phyloP scores from a whole-genome alignment of 1,284 basidiomycete genomes.

The Leccinum proliferum region DNA sequence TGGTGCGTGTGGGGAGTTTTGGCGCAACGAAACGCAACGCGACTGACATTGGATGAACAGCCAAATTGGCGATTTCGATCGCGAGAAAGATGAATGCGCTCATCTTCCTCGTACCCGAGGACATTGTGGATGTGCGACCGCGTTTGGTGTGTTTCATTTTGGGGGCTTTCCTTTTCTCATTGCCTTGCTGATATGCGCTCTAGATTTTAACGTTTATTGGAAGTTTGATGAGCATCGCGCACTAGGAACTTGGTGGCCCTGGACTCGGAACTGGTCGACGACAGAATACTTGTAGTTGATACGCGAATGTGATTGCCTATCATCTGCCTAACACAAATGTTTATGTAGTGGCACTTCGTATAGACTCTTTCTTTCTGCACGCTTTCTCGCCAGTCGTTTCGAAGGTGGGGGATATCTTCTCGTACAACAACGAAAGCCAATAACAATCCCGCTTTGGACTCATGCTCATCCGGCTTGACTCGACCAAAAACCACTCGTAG shows the following conservation, averaged over 20 bases:
- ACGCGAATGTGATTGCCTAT: background rate
- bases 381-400: background rate
- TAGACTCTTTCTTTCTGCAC: no score
- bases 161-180: background rate
- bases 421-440: no score
- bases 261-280: background rate
- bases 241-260: slow-evolving; percentile 17
- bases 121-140: slow-evolving; percentile 68
- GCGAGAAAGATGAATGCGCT: background rate
- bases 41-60: slow-evolving; percentile 33
- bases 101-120: background rate
- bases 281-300: background rate
- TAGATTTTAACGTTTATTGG: slow-evolving; percentile 71
- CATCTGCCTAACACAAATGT: background rate
- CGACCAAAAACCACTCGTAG: no score
- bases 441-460: no score
- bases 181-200: background rate
- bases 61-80: slow-evolving; percentile 90
- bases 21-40: background rate
- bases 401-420: no score
- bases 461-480: no score
- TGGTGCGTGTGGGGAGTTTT: slow-evolving; percentile 47
- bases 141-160: slow-evolving; percentile 58
- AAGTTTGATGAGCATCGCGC: slow-evolving; percentile 59
- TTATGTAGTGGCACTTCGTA: background rate